Conservation (phyloP, 768 basidiomycete genomes). For the Trametes cinnabarina region DNA sequence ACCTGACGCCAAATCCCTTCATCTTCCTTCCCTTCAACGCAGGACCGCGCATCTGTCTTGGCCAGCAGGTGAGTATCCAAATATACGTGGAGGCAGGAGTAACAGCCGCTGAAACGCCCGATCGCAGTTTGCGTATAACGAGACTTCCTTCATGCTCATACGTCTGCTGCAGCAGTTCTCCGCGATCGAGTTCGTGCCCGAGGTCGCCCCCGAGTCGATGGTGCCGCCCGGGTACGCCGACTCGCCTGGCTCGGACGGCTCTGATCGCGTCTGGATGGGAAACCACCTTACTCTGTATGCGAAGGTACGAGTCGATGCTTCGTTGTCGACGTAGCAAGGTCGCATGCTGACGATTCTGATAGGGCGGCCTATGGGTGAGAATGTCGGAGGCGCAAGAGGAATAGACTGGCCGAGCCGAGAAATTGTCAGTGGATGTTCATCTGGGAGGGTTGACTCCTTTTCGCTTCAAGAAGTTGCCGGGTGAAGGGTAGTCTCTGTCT, state of each 20-base stretch:
- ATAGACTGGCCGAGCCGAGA: neutral
- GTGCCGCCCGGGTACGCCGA: constrained; percentile 20
- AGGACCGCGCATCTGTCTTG: constrained; percentile 34
- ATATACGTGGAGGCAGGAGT: too few species aligned
- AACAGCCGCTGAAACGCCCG: neutral
- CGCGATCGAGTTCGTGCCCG: constrained; percentile 21
- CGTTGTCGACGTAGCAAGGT: neutral
- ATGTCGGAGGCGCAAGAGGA: constrained; percentile 32
- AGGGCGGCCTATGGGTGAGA: constrained; percentile 49
- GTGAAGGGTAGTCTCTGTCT: too few species aligned
- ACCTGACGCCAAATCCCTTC: constrained; percentile 56
- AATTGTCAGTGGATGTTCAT: too few species aligned
- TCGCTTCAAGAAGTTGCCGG: too few species aligned
- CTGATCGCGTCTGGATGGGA: constrained; percentile 35
- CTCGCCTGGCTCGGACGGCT: constrained; percentile 22
- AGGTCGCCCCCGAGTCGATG: constrained; percentile 26
- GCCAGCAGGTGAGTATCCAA: constrained; percentile 32
- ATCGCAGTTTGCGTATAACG: constrained; percentile 51
- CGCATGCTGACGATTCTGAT: neutral
- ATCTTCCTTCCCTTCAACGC: constrained; percentile 41
- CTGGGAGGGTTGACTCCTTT: too few species aligned
- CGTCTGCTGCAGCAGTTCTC: constrained; percentile 53
- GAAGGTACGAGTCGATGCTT: too few species aligned
- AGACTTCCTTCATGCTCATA: constrained; percentile 52
- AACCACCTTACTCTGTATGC: constrained; percentile 40